These are phyloP conservation scores for Pelargonium fulgidum DNA, from an alignment of 441 rosid species.

Conservation along the genomic window DNA sequence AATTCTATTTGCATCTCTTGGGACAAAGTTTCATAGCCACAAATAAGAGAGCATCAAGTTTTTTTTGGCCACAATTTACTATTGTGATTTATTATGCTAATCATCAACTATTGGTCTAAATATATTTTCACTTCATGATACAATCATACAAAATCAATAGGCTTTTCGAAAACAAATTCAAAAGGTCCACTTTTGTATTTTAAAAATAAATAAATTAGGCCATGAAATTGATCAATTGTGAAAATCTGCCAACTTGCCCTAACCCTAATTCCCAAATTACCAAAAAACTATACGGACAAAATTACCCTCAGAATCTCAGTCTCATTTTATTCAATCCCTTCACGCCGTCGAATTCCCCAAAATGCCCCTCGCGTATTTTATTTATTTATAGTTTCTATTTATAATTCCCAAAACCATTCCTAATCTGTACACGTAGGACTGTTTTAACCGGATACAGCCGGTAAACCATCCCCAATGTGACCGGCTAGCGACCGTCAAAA, in stretches of 20 bases:
- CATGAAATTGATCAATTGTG: too few species aligned
- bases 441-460: slow-evolving; percentile 40
- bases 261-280: background rate
- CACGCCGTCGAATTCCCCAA: background rate
- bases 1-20: too few species aligned
- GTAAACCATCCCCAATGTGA: slow-evolving; percentile 30
- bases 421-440: slow-evolving; percentile 22
- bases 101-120: too few species aligned
- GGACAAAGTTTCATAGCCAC: too few species aligned
- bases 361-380: background rate
- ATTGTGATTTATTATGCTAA: too few species aligned
- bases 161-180: too few species aligned
- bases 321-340: background rate
- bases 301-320: background rate
- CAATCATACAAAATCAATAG: too few species aligned
- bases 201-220: too few species aligned
- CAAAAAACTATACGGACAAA: background rate
- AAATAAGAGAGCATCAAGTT: too few species aligned
- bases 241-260: background rate
- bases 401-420: background rate
- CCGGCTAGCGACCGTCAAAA: slow-evolving; percentile 38
- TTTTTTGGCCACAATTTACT: too few species aligned
- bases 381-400: background rate
- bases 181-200: too few species aligned
- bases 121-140: too few species aligned